Conservation (phyloP, 257 asterid genomes). For the Echites panduratus region DNA sequence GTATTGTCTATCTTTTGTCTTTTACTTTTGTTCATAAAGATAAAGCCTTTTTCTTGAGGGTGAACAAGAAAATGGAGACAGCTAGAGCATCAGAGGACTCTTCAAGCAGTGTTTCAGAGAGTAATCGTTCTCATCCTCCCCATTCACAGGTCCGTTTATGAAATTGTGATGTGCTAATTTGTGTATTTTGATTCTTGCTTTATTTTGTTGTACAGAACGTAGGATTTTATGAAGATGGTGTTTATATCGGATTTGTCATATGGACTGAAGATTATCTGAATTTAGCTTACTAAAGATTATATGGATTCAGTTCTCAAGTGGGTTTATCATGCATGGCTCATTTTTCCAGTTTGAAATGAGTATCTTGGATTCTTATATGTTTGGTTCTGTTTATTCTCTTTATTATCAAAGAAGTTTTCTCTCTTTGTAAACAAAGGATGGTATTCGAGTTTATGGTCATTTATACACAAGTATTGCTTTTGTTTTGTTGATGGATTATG, state of each 20-base stretch:
- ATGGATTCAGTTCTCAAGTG: not conserved
- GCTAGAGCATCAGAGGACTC: slow-evolving; percentile 12
- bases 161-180: not conserved
- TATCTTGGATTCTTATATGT: not conserved
- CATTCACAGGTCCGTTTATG: slow-evolving; percentile 11
- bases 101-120: slow-evolving; percentile 16
- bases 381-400: not conserved
- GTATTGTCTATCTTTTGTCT: not conserved
- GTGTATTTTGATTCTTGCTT: not conserved
- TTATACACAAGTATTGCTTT: not conserved
- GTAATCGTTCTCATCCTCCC: slow-evolving; percentile 7
- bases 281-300: not conserved
- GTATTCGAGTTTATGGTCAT: not conserved
- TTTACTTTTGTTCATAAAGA: not conserved
- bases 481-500: not conserved
- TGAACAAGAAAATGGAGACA: slow-evolving; percentile 17
- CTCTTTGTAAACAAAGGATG: not conserved
- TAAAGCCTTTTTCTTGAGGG: slow-evolving; percentile 4
- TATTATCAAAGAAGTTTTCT: not conserved
- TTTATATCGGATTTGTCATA: not conserved
- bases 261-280: not conserved
- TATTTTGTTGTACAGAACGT: not conserved
- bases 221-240: not conserved
- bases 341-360: not conserved
- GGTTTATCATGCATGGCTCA: not conserved